phyloP scores from a whole-genome alignment of 2,329 filamentous ascomycete species.

The Penicillium sp. region DNA sequence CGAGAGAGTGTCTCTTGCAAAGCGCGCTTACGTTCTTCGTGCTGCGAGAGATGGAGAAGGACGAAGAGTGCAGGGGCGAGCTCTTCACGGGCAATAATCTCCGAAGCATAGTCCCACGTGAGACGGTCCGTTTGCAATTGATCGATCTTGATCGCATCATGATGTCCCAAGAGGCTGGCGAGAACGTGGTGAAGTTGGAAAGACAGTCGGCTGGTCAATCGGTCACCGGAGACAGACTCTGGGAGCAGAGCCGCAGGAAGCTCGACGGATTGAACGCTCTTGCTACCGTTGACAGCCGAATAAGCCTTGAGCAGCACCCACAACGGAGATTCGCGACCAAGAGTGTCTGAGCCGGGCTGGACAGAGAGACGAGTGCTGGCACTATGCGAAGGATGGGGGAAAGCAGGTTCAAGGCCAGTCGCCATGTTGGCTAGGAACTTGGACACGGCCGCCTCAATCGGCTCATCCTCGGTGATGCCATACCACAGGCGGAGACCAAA shows the following conservation, averaged over 20 bases:
- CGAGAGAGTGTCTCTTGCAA: conserved; percentile 70
- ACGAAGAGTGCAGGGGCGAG: conserved; percentile 72
- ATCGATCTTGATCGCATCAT: conserved; percentile 50
- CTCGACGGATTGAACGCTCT: conserved; percentile 31
- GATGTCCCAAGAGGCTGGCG: conserved; percentile 41
- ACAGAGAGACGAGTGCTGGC: conserved; percentile 55
- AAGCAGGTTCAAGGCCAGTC: conserved; percentile 62
- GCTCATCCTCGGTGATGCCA: conserved; percentile 62
- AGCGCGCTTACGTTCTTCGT: conserved; percentile 58
- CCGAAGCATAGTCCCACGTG: conserved; percentile 58
- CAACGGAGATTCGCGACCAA: conserved; percentile 65
- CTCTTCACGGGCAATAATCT: conserved; percentile 53
- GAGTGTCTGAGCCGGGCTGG: conserved; percentile 57
- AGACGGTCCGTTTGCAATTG: conserved; percentile 61
- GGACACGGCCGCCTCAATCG: conserved; percentile 66
- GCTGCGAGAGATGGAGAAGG: conserved; percentile 66
- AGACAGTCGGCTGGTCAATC: conserved; percentile 68
- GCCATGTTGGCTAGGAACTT: conserved; percentile 70
- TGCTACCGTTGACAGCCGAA: conserved; percentile 44
- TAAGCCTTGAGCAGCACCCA: conserved; percentile 85
- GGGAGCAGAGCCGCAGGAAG: conserved; percentile 70
- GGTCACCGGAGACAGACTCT: conserved; percentile 69
- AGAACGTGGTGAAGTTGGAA: conserved; percentile 80
- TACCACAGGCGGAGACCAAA: conserved; percentile 94
- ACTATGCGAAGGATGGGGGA: conserved; percentile 67